Conservation (phyloP, 2,329 filamentous ascomycete species). For the Hypoxylon sp. region DNA sequence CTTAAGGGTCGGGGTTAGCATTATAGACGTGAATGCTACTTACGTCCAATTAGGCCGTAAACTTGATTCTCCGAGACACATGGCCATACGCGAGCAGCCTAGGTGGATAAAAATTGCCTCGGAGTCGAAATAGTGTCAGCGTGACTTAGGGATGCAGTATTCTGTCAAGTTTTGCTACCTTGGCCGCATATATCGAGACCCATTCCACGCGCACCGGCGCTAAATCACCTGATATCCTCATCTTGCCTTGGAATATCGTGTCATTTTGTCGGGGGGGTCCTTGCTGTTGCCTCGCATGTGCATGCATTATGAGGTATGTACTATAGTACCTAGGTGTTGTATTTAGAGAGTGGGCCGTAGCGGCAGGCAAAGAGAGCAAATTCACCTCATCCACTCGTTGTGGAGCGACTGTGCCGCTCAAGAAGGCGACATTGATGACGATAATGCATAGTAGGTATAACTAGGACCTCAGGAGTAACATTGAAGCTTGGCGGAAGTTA, state of each 20-base stretch:
- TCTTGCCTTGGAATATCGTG: background rate
- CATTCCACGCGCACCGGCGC: background rate
- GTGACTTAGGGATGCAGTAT: background rate
- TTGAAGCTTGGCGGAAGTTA: background rate
- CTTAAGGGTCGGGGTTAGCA: background rate
- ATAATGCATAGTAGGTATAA: background rate
- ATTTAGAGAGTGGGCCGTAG: background rate
- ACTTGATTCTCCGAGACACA: background rate
- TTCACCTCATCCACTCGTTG: background rate
- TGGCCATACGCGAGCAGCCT: background rate
- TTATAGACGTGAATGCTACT: background rate
- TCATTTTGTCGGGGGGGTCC: background rate
- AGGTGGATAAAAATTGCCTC: background rate
- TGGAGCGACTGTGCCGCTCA: background rate
- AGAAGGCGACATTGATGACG: conserved; percentile 1
- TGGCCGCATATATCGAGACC: background rate
- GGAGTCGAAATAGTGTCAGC: background rate
- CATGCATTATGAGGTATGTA: no score
- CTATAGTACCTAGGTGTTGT: conserved; percentile 1
- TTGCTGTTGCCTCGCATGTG: conserved; percentile 1
- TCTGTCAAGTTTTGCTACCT: background rate
- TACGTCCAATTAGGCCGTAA: background rate
- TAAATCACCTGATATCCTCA: conserved; percentile 1
- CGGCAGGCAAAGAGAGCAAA: background rate
- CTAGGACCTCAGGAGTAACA: background rate